Percentiles rank a stretch among this genome's conserved stretches.
These are phyloP conservation scores for Trypanosoma conorhini DNA, from an alignment of 208 protist genomes.

Conservation along the genomic window DNA sequence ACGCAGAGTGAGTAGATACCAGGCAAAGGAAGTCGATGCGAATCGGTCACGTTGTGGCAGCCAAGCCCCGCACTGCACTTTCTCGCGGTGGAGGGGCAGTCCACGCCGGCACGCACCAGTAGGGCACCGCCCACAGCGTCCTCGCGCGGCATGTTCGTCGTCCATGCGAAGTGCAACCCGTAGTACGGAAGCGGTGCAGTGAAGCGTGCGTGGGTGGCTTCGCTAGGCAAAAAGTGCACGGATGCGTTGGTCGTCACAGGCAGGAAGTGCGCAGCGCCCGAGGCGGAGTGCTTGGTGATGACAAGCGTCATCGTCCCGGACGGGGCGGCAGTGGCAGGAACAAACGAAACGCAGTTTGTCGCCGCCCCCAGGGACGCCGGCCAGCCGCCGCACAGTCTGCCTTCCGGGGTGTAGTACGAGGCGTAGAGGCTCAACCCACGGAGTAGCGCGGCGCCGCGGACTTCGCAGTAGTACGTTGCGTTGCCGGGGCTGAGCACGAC, in stretches of 20 bases:
- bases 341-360: not conserved
- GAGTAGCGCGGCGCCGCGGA: not conserved
- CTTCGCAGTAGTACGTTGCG: slow-evolving; percentile 11
- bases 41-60: slow-evolving; percentile 1
- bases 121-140: not conserved
- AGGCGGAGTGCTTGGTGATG: not conserved
- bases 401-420: slow-evolving; percentile 9
- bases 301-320: not conserved
- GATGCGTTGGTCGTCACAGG: not conserved
- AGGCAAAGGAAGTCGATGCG: not conserved
- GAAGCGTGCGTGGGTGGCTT: not conserved
- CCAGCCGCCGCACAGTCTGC: not conserved
- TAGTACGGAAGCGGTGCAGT: not conserved
- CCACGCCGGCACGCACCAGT: not conserved
- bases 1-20: slow-evolving; percentile 8
- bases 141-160: not conserved
- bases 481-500: not conserved
- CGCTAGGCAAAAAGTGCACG: not conserved
- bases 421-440: not conserved
- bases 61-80: not conserved
- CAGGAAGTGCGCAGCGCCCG: not conserved
- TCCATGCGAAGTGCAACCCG: not conserved
- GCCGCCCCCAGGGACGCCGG: not conserved
- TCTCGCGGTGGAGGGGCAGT: not conserved
- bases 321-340: not conserved